These are phyloP conservation scores for Malus sylvestris DNA, from an alignment of 306 rosid genomes.

Conservation along the genomic window DNA sequence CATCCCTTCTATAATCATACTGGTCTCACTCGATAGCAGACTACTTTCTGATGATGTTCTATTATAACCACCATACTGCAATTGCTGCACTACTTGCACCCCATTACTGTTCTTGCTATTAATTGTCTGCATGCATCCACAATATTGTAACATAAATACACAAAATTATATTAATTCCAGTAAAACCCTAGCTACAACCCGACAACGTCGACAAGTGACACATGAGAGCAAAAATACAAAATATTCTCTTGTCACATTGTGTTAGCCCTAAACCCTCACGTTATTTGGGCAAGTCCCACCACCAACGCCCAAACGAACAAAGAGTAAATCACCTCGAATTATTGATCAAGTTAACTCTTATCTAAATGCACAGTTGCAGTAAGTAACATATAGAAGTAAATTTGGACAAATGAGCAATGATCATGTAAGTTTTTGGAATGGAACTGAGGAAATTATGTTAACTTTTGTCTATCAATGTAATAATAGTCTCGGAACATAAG, in stretches of 20 bases:
- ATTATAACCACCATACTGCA: constrained; percentile 26
- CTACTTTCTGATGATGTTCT: constrained; percentile 41
- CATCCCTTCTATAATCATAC: constrained; percentile 86
- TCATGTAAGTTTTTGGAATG: background rate
- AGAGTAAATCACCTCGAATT: no score
- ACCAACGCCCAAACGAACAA: background rate
- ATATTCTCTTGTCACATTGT: background rate
- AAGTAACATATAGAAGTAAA: background rate
- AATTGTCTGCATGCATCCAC: constrained; percentile 32
- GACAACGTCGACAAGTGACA: background rate
- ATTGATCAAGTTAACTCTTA: no score
- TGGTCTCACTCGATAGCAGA: constrained; percentile 60
- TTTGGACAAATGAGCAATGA: background rate
- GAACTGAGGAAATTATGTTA: background rate
- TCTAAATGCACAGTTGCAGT: background rate
- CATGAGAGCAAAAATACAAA: background rate
- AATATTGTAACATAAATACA: background rate
- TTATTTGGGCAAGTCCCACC: background rate
- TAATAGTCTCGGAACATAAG: background rate
- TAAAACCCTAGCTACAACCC: background rate
- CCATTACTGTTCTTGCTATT: constrained; percentile 14
- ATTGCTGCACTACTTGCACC: constrained; percentile 1
- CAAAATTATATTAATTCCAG: background rate
- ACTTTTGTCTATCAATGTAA: background rate
- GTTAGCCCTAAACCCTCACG: background rate